Evolutionary conservation across 768 basidiomycete genomes (phyloP), one percentile per base, ranked within the genome.

Genomic region (Suillus variegatus): DNA sequence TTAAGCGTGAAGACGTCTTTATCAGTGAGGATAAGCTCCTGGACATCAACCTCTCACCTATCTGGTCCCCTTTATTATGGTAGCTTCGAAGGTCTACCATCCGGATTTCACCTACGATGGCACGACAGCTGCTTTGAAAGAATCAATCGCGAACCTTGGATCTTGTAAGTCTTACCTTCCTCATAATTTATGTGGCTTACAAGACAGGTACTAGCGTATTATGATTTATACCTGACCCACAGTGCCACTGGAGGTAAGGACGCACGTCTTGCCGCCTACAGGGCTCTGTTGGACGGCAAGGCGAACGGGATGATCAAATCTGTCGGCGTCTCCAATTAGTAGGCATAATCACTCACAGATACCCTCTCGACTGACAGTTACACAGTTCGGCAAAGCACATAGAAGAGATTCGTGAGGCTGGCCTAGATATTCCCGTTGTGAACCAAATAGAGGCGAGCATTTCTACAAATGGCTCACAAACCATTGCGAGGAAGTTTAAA

Each of bases 311-410:
- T 88, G 71, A 82, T 91, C 57, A 81, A 82, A 61, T 80, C 80
- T 22, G 84, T 90, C 36, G 91, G 91, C 2, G 91, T 92, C 6
- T 91, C 89, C 2, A 93, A 93, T 76, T 92, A 86, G 89, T 90
- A 71, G 62, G 88, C 22, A 14, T 20, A 13, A 12, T 49, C 12
- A 18, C 28, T 6, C 60, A 9, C 28, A 14, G 56, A 10, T 47
- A 41, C 16, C 13, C 20, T 40, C 16, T 28, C 18, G 47, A 6
- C 41, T 52, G 18, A 38, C 36, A 20, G 7, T 63, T 38, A 38
- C 20, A 66, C 20, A 92, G 90, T 70, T 82, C 82, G 41, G 76
- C 88, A 20, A 83, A 84, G 41, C 90, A 92, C 70, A 77, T 92
- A 4, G 85, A 91, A 72, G 90, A 92, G 76, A 87, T 92, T 56